Evolutionary conservation across 1,284 basidiomycete genomes (phyloP).

Genomic region (Ceratobasidium sp.): DNA sequence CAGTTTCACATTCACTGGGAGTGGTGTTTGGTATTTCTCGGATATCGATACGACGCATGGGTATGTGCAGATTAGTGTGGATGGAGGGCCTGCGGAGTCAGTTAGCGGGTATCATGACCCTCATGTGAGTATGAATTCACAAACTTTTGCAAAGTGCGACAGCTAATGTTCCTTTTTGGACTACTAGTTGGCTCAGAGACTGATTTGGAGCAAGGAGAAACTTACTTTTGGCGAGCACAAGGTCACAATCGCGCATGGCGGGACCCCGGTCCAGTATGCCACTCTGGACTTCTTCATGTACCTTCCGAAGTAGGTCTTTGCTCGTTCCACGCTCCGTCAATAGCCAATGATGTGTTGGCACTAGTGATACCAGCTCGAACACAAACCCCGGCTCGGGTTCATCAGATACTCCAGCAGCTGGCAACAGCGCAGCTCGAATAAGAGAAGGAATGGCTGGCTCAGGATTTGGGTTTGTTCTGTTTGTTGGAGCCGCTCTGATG

Average conservation of each 20-base stretch:
- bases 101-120: conserved; percentile 4
- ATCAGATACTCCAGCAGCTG: neutral
- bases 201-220: conserved; percentile 11
- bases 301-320: conserved; percentile 5
- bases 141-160: too few relatives aligned
- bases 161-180: too few relatives aligned
- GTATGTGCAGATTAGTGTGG: conserved; percentile 11
- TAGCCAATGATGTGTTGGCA: neutral
- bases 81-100: conserved; percentile 2
- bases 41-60: conserved; percentile 14
- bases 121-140: neutral
- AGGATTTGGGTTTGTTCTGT: neutral
- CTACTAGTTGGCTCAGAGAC: conserved; percentile 6
- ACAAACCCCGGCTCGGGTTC: neutral
- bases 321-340: neutral
- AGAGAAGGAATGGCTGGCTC: neutral
- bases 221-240: neutral
- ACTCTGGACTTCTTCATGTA: conserved; percentile 33
- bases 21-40: conserved; percentile 27
- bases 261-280: neutral
- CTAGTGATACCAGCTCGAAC: neutral
- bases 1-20: conserved; percentile 21
- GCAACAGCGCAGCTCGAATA: neutral
- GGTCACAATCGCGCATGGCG: conserved; percentile 21
- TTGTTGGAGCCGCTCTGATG: neutral